These are phyloP conservation scores for Phytopythium kandeliae DNA, from an alignment of 352 stramenopile genomes.

Conservation along the genomic window DNA sequence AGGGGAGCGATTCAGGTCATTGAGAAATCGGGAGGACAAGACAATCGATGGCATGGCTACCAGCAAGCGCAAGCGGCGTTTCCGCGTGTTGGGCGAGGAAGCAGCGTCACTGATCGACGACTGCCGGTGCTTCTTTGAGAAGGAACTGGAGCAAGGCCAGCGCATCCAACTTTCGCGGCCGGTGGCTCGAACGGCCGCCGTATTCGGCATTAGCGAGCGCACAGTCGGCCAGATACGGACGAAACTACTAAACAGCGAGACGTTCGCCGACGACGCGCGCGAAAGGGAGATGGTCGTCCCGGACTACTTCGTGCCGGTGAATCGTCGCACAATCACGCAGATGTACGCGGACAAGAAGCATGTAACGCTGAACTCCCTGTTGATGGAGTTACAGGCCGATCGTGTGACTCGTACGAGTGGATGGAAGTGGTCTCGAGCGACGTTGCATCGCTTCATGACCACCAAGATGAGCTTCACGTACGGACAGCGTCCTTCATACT, in stretches of 20 bases:
- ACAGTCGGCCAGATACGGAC: not conserved
- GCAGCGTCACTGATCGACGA: not conserved
- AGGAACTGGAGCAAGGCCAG: slow-evolving; percentile 1
- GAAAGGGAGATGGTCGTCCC: not conserved
- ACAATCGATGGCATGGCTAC: not conserved
- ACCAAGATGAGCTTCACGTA: no score
- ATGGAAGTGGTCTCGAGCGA: no score
- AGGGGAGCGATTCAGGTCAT: not conserved
- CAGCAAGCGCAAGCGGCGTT: slow-evolving; percentile 1
- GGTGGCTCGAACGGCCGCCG: not conserved
- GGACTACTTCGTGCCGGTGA: not conserved
- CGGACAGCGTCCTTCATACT: no score
- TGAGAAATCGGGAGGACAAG: not conserved
- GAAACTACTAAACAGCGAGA: not conserved
- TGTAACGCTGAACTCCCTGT: no score
- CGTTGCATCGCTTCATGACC: no score
- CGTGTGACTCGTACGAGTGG: no score
- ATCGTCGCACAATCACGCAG: not conserved
- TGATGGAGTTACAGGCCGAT: no score
- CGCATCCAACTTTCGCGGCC: not conserved
- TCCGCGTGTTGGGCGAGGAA: not conserved
- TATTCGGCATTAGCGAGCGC: not conserved
- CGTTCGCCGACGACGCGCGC: not conserved
- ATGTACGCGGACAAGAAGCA: not conserved
- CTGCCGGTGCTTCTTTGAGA: not conserved